phyloP scores from a whole-genome alignment of 768 basidiomycete species.

The Lepiota venenata region DNA sequence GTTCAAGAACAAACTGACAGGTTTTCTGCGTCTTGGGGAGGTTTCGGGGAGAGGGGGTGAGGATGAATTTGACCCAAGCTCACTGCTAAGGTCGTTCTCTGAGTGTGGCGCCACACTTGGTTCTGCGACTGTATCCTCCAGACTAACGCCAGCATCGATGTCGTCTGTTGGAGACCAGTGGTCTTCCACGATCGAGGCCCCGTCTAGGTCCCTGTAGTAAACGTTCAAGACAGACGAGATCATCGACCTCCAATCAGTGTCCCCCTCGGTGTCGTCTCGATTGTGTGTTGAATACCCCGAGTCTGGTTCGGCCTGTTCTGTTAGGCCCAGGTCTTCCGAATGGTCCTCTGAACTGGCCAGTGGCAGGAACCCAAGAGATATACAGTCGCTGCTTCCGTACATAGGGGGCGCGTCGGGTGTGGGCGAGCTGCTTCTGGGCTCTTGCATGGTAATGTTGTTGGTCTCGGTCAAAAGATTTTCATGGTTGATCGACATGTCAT shows the following conservation, averaged over 20 bases:
- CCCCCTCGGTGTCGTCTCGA: not conserved
- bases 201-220: slow-evolving; percentile 2
- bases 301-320: not conserved
- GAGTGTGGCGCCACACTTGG: not conserved
- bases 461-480: too few relatives aligned
- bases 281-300: not conserved
- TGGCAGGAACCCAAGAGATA: too few relatives aligned
- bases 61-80: not conserved
- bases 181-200: not conserved
- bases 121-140: too few relatives aligned
- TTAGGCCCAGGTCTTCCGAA: too few relatives aligned
- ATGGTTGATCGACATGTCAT: too few relatives aligned
- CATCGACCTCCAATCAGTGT: slow-evolving; percentile 1
- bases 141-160: too few relatives aligned
- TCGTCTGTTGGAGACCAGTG: not conserved
- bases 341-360: too few relatives aligned
- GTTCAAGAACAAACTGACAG: not conserved
- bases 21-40: slow-evolving; percentile 2
- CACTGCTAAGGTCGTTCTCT: not conserved
- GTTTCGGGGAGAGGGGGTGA: not conserved
- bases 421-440: too few relatives aligned
- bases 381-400: too few relatives aligned
- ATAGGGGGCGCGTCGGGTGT: too few relatives aligned
- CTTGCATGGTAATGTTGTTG: too few relatives aligned
- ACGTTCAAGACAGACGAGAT: slow-evolving; percentile 8